Percentiles rank a stretch among this genome's conserved stretches.
Evolutionary conservation across 2,329 filamentous ascomycete species (phyloP).

Genomic region (Stromatinia cepivora): DNA sequence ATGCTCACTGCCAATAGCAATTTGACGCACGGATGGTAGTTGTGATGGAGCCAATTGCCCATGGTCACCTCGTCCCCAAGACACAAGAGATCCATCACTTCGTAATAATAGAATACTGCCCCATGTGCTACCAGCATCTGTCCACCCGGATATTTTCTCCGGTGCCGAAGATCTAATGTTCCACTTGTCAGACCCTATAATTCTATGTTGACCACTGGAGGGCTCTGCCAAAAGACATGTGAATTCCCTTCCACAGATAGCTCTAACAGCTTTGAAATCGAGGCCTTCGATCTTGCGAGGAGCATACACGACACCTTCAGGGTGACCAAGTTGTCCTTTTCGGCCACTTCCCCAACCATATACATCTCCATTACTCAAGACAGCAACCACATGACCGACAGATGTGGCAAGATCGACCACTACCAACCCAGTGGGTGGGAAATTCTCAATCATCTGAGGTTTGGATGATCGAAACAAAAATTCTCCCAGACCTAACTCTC

Average conservation of each 20-base stretch:
- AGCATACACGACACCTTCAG: conserved; percentile 52
- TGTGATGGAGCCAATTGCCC: conserved; percentile 70
- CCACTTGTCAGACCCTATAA: conserved; percentile 79
- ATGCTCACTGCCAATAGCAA: conserved; percentile 92
- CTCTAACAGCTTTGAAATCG: conserved; percentile 63
- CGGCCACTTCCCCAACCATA: conserved; percentile 89
- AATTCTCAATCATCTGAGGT: conserved; percentile 55
- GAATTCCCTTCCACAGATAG: conserved; percentile 81
- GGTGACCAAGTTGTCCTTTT: conserved; percentile 77
- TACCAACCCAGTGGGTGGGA: conserved; percentile 60
- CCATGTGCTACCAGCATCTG: conserved; percentile 76
- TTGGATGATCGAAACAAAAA: conserved; percentile 51
- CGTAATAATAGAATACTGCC: conserved; percentile 73
- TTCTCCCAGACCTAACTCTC: conserved; percentile 68
- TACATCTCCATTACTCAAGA: conserved; percentile 72
- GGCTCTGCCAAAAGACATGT: conserved; percentile 67
- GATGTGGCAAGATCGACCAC: conserved; percentile 68
- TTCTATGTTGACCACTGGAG: conserved; percentile 56
- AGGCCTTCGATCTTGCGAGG: conserved; percentile 62
- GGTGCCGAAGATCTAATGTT: conserved; percentile 61
- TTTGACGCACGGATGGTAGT: conserved; percentile 57
- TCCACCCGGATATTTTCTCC: conserved; percentile 56
- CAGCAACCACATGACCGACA: conserved; percentile 73
- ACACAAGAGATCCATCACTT: conserved; percentile 58
- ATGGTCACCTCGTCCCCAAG: conserved; percentile 85